Conservation (phyloP, 495 filamentous ascomycete genomes). For the Trichoderma gamsii region DNA sequence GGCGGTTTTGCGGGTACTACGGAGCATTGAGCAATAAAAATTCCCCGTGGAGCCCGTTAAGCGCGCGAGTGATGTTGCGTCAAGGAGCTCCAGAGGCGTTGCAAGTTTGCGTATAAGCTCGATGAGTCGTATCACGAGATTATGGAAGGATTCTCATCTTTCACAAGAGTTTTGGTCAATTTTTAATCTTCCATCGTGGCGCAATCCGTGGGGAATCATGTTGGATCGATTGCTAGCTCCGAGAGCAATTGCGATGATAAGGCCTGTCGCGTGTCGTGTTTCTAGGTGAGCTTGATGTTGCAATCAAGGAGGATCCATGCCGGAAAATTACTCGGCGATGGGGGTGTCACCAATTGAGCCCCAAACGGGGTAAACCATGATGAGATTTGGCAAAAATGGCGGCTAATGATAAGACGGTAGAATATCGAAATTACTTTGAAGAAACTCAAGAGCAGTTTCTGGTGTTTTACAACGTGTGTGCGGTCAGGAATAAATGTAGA, state of each 20-base stretch:
- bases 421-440: not conserved
- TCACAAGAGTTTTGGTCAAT: too few relatives aligned
- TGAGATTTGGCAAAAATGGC: not conserved
- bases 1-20: slow-evolving; percentile 12
- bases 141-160: too few relatives aligned
- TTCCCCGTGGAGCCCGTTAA: slow-evolving; percentile 5
- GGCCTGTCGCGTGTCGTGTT: not conserved
- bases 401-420: not conserved
- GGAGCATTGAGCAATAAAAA: not conserved
- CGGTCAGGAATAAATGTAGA: not conserved
- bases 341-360: too few relatives aligned
- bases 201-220: too few relatives aligned
- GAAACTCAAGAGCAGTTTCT: not conserved
- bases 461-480: not conserved
- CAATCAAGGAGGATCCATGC: not conserved
- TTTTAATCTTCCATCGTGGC: too few relatives aligned
- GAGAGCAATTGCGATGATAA: not conserved
- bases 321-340: not conserved
- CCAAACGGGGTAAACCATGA: not conserved
- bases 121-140: too few relatives aligned
- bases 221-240: not conserved
- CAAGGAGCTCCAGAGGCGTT: not conserved
- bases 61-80: slow-evolving; percentile 5
- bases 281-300: not conserved
- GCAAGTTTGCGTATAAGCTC: not conserved